phyloP scores from a whole-genome alignment of 495 filamentous ascomycete genomes.

The Polyplosphaeria fusca region DNA sequence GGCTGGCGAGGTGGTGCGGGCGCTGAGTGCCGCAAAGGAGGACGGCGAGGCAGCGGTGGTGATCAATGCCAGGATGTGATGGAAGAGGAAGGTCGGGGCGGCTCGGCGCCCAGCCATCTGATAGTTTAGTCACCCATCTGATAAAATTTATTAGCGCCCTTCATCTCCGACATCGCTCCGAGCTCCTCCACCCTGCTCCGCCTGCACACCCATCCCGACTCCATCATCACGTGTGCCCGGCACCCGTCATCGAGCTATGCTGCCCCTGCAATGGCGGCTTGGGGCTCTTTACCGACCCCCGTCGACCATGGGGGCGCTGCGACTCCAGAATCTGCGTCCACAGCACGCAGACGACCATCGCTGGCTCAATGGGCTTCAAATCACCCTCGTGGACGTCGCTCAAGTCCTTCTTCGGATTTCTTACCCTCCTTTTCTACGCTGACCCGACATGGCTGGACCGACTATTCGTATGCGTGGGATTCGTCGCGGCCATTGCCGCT shows the following conservation, averaged over 20 bases:
- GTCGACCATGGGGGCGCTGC: no score
- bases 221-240: neutral
- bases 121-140: no score
- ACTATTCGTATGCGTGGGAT: constrained; percentile 50
- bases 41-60: neutral
- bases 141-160: no score
- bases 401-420: constrained; percentile 44
- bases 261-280: constrained; percentile 2
- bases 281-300: neutral
- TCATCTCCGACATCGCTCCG: constrained; percentile 25
- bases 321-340: no score
- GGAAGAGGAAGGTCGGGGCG: no score
- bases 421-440: constrained; percentile 43
- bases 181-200: neutral
- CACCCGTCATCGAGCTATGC: neutral
- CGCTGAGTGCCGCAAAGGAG: neutral
- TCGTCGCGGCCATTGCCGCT: constrained; percentile 55
- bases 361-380: constrained; percentile 11
- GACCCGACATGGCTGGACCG: constrained; percentile 47
- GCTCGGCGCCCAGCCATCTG: no score
- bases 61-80: constrained; percentile 26
- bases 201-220: neutral
- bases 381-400: constrained; percentile 6
- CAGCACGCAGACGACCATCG: neutral
- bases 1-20: constrained; percentile 20